Evolutionary conservation across 257 asterid species (phyloP), one percentile per base, ranked within the genome.

Genomic region (Nicotiana tabacum): DNA sequence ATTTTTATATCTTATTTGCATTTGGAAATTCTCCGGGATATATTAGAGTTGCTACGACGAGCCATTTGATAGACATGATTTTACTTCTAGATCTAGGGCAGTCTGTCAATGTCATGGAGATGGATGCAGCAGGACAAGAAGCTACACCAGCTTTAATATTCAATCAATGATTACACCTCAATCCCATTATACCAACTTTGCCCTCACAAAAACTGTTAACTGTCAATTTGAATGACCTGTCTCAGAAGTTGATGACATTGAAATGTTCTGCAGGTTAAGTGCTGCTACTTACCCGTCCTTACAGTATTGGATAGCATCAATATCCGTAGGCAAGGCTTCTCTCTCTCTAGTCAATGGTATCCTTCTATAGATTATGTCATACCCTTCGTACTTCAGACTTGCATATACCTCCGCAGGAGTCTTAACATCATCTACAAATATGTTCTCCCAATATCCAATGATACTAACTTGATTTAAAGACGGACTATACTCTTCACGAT

Each of bases 361-460:
- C 95, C 99, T 95, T 89, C 87, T 85, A 86, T 92, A 95, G 81
- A 85, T 86, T 79, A 94, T 85, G 85, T 87, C 89, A 87, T 88
- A 89, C 30, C 98, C 96, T 81, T 91, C 96, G 80, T 82, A 66
- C 87, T 85, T 85, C 90, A 95, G 90, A 80, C 91, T 90, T 82
- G 89, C 89, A 89, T 94, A 95, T 76, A 95, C 93, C 90, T 95
- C 99, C 18, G 97, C 92, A 53, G 99, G 99, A 83, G 98, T 92
- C 87, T 92, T 92, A 37, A 95, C 95, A 89, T 93, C 99, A 90
- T 90, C 94, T 13, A 85, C 87, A 61, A 94, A 95, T 48, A 95
- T 92, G 88, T 95, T 95, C 89, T 95, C 99, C 99, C 97, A 95
- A 85, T 95, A 95, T 84, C 99, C 99, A 67, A 95, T 82, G 78